Evolutionary conservation across 2,329 filamentous ascomycete genomes (phyloP).

Genomic region (Eutypa lata): DNA sequence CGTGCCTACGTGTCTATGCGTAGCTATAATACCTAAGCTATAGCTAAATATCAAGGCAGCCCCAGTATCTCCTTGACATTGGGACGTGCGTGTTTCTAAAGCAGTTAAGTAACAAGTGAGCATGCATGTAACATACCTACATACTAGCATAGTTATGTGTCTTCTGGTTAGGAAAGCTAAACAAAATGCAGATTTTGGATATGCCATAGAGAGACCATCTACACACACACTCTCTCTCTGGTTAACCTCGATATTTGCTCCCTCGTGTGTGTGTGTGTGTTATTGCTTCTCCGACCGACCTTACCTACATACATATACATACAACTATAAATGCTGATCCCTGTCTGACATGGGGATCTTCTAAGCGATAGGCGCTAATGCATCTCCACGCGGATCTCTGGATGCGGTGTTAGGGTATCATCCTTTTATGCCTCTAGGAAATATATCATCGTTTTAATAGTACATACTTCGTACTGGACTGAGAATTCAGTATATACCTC

Average conservation of each 20-base stretch:
- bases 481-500: too few relatives aligned
- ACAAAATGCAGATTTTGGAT: not conserved
- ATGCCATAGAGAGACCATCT: too few relatives aligned
- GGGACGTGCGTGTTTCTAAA: too few relatives aligned
- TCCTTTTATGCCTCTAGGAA: not conserved
- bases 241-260: too few relatives aligned
- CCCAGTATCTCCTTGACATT: too few relatives aligned
- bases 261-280: too few relatives aligned
- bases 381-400: conserved; percentile 24
- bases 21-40: too few relatives aligned
- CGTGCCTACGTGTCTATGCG: too few relatives aligned
- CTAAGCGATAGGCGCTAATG: conserved; percentile 29
- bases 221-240: too few relatives aligned
- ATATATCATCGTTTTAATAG: not conserved
- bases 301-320: not conserved
- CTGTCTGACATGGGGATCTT: conserved; percentile 19
- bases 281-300: not conserved
- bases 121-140: not conserved
- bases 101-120: too few relatives aligned
- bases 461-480: not conserved
- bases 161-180: not conserved
- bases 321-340: conserved; percentile 12
- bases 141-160: not conserved
- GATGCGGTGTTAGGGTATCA: not conserved
- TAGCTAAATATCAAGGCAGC: too few relatives aligned